Evolutionary conservation across 768 basidiomycete species (phyloP).

Genomic region (Amanita molliuscula): DNA sequence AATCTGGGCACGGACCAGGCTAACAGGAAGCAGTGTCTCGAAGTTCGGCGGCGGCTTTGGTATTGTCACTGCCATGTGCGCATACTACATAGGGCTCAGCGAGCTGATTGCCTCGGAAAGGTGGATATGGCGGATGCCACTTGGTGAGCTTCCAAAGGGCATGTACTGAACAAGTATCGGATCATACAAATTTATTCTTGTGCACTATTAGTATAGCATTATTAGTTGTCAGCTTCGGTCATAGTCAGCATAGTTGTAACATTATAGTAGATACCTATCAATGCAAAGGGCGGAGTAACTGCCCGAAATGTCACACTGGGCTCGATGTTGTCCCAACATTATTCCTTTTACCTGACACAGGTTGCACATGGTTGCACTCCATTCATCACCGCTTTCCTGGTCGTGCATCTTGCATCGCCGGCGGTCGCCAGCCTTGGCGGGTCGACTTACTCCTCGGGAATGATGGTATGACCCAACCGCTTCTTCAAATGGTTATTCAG

Average conservation of each 20-base stretch:
- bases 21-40: slow-evolving; percentile 15
- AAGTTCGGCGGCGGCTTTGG: slow-evolving; percentile 37
- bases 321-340: not conserved
- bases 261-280: not conserved
- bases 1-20: not conserved
- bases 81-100: slow-evolving; percentile 36
- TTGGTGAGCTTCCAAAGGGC: slow-evolving; percentile 18
- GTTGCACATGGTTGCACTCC: slow-evolving; percentile 63
- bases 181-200: not conserved
- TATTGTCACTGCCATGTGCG: slow-evolving; percentile 34
- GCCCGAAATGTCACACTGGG: not conserved
- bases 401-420: slow-evolving; percentile 76
- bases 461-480: slow-evolving; percentile 45
- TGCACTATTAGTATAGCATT: too few species aligned
- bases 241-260: too few species aligned
- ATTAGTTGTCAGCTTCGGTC: too few species aligned
- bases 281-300: not conserved
- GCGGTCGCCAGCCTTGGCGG: slow-evolving; percentile 64
- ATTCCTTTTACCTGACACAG: slow-evolving; percentile 29
- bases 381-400: slow-evolving; percentile 66
- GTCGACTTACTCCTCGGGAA: slow-evolving; percentile 52
- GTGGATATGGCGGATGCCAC: slow-evolving; percentile 26
- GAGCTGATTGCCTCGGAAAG: slow-evolving; percentile 32
- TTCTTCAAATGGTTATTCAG: not conserved
- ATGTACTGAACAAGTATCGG: not conserved